Conservation (phyloP, 345 rosid genomes). For the Turritis glabra region DNA sequence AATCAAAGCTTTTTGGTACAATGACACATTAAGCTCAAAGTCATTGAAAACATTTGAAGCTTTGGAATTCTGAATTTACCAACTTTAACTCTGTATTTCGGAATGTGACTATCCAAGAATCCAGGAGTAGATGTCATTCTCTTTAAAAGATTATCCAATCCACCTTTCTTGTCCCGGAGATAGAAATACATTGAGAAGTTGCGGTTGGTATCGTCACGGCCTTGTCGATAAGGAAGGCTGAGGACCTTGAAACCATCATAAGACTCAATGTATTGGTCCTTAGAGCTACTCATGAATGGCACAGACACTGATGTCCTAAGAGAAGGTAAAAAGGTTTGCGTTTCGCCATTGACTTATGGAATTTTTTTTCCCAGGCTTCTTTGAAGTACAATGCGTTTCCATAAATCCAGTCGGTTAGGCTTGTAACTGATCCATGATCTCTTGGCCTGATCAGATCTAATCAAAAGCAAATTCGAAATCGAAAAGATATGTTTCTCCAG, state of each 20-base stretch:
- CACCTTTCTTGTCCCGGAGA: background rate
- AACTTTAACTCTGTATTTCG: background rate
- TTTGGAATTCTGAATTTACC: constrained; percentile 28
- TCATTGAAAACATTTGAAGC: constrained; percentile 27
- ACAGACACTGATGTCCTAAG: constrained; percentile 20
- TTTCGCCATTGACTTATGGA: constrained; percentile 27
- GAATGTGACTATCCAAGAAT: constrained; percentile 16
- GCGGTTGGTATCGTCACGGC: constrained; percentile 21
- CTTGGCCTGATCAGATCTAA: no score
- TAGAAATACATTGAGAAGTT: constrained; percentile 19
- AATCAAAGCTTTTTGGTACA: constrained; percentile 38
- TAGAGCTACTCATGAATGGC: constrained; percentile 39
- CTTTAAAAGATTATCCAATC: background rate
- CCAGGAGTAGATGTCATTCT: background rate
- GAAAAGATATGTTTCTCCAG: no score
- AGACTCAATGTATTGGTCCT: background rate
- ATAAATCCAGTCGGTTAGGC: constrained; percentile 27
- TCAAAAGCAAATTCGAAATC: no score
- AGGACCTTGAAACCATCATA: background rate
- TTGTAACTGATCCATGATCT: background rate
- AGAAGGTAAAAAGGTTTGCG: constrained; percentile 29
- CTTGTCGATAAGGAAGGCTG: constrained; percentile 35
- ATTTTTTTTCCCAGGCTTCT: constrained; percentile 38
- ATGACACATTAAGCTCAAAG: background rate
- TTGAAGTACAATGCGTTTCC: constrained; percentile 49